Conservation (phyloP, 345 rosid genomes). For the Citrus australasica region DNA sequence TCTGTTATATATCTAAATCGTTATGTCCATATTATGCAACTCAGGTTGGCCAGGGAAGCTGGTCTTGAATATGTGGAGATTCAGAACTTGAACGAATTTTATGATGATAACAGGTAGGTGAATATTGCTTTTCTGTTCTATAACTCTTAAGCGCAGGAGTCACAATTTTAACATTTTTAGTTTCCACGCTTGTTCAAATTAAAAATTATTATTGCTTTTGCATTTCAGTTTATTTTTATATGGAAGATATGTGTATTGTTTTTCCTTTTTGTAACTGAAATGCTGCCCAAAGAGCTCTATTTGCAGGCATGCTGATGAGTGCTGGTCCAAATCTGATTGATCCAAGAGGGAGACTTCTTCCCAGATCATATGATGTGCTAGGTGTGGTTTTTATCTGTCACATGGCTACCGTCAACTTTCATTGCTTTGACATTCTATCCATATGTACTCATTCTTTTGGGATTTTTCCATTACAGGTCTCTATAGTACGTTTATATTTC, state of each 20-base stretch:
- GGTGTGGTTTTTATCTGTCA: conserved; percentile 35
- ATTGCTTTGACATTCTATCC: conserved; percentile 1
- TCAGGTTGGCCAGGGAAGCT: conserved; percentile 95
- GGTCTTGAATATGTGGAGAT: conserved; percentile 95
- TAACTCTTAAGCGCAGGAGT: background rate
- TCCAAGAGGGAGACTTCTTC: conserved; percentile 85
- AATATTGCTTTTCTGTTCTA: background rate
- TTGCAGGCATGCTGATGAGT: conserved; percentile 68
- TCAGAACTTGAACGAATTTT: conserved; percentile 87
- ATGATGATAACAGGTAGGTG: conserved; percentile 80
- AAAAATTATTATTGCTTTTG: background rate
- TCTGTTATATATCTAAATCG: background rate
- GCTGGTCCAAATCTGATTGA: conserved; percentile 77
- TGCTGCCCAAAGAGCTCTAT: conserved; percentile 50
- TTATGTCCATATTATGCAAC: conserved; percentile 6
- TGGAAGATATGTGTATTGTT: conserved; percentile 8
- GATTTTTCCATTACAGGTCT: conserved; percentile 48
- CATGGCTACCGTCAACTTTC: background rate
- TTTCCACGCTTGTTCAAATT: too few species aligned
- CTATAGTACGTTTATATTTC: conserved; percentile 81
- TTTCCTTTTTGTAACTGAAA: conserved; percentile 7
- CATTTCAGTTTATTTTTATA: background rate
- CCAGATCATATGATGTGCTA: conserved; percentile 76
- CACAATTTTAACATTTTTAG: background rate
- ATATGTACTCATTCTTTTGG: conserved; percentile 4